Evolutionary conservation across 129 eudicot species (phyloP).

Genomic region (Rutidosis leptorrhynchoides): DNA sequence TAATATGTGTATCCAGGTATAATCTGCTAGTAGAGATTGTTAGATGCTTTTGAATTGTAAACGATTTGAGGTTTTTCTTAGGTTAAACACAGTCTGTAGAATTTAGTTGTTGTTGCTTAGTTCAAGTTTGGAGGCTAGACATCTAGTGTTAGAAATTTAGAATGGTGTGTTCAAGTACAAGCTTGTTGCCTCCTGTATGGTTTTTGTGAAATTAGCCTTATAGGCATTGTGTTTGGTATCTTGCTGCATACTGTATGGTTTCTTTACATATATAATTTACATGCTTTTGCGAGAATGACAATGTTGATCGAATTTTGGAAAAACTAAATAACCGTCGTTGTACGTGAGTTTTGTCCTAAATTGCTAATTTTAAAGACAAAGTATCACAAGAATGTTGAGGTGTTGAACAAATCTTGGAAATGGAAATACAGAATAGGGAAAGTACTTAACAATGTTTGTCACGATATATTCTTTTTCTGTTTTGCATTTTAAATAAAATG

Average conservation of each 20-base stretch:
- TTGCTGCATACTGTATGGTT: not conserved
- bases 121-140: not conserved
- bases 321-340: not conserved
- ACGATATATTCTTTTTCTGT: no score
- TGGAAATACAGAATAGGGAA: not conserved
- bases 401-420: not conserved
- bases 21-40: no score
- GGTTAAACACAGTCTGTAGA: no score
- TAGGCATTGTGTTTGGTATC: not conserved
- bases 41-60: no score
- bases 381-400: not conserved
- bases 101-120: no score
- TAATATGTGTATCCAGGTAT: no score
- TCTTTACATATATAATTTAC: no score
- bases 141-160: not conserved
- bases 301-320: not conserved
- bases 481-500: no score
- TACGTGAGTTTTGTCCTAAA: not conserved
- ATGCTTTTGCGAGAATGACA: not conserved
- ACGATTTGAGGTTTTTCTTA: no score
- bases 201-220: not conserved
- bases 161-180: constrained; percentile 33
- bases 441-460: not conserved
- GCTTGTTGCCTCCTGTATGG: constrained; percentile 25
- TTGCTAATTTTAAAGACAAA: not conserved